Evolutionary conservation across 805 yeast species (phyloP), one percentile per base, ranked within the genome.

Genomic region (Teunomyces barrocoloradensis): DNA sequence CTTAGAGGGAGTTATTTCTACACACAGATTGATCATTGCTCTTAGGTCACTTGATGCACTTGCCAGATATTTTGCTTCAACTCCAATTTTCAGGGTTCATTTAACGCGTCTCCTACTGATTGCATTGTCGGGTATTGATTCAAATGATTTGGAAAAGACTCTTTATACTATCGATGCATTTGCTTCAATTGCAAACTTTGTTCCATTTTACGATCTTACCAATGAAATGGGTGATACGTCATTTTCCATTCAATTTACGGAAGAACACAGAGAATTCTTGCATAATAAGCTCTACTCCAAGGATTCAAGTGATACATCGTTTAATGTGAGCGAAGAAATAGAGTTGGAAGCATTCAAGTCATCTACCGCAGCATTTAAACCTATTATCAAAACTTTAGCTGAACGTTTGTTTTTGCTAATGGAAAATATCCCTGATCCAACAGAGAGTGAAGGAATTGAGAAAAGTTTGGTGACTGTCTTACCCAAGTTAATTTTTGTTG

Each of bases 91-190:
- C 59, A 71, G 96, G 38, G 82, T 88, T 10, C 99, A 94, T 58
- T 69, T 89, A 10, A 81, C 95, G 0, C 79, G 95, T 45, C 70
- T 94, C 12, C 61, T 91, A 34, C 79, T 83, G 23, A 74, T 89
- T 63, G 69, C 84, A 2, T 63, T 90, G 6, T 87, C 90, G 0
- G 96, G 94, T 27, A 82, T 94, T 25, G 98, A 94, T 61, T 80
- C 91, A 0, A 94, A 91, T 61, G 99, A 94, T 64, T 74, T 89
- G 42, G 75, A 73, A 11, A 80, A 91, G 59, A 84, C 96, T 0
- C 73, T 82, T 12, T 77, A 81, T 44, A 78, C 96, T 0, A 66
- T 91, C 35, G 79, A 83, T 48, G 76, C 87, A 15, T 77, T 94
- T 46, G 85, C 88, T 9, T 74, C 88, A 0, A 78, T 85, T 20